Evolutionary conservation across 1,284 basidiomycete genomes (phyloP).

Genomic region (Apiotrichum siamense): DNA sequence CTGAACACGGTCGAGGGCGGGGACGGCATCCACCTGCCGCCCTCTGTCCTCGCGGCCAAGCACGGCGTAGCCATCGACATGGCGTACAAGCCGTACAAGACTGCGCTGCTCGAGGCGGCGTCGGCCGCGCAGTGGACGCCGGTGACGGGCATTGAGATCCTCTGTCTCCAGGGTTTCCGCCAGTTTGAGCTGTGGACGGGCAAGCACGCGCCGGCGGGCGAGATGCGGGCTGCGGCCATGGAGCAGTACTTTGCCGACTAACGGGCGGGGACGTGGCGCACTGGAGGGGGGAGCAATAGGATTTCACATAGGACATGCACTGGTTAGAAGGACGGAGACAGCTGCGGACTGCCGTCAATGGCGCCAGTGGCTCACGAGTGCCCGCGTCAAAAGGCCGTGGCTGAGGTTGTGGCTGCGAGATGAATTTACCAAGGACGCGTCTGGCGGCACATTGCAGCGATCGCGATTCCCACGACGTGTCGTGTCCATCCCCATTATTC

Average conservation of each 20-base stretch:
- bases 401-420: too few relatives aligned
- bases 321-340: too few relatives aligned
- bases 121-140: slow-evolving; percentile 57
- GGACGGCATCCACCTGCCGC: slow-evolving; percentile 56
- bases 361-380: too few relatives aligned
- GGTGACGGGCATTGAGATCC: slow-evolving; percentile 72
- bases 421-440: too few relatives aligned
- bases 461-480: too few relatives aligned
- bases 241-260: slow-evolving; percentile 32
- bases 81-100: slow-evolving; percentile 74
- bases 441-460: too few relatives aligned
- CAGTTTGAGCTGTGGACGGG: slow-evolving; percentile 80
- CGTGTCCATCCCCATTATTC: too few relatives aligned
- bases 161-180: slow-evolving; percentile 77
- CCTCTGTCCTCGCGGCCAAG: slow-evolving; percentile 43
- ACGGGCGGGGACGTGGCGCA: too few relatives aligned
- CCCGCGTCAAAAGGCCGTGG: too few relatives aligned
- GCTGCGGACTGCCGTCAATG: too few relatives aligned
- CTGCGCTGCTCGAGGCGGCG: slow-evolving; percentile 45
- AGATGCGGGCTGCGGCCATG: slow-evolving; percentile 48
- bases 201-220: slow-evolving; percentile 46
- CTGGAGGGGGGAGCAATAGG: neutral
- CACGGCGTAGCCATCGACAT: slow-evolving; percentile 77
- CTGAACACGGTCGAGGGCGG: slow-evolving; percentile 50
- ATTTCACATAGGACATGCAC: too few relatives aligned